Evolutionary conservation across 2,329 filamentous ascomycete genomes (phyloP), one percentile per base, ranked within the genome.

Genomic region (Colletotrichum theobromicola): DNA sequence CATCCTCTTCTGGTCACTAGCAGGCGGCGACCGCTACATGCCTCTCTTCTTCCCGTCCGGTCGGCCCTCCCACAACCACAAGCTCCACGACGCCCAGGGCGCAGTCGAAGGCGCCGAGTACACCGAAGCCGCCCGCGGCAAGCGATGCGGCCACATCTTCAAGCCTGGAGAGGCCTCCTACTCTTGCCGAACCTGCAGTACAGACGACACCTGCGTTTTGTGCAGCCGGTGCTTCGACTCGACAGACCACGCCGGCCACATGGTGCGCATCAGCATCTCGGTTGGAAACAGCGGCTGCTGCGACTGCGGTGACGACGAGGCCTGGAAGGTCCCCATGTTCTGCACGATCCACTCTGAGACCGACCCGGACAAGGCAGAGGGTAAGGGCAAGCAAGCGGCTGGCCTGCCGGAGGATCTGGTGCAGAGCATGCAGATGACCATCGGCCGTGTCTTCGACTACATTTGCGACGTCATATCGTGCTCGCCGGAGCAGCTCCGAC

Each of bases 401-500:
- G 87, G 84, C 7, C 85, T 98, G 63, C 95, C 97, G 0, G 88
- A 91, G 35, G 95, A 98, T 55, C 88, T 98, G 67, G 86, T 94
- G 35, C 88, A 92, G 72, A 94, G 92, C 79, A 95, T 98, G 75
- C 91, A 93, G 70, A 95, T 94, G 89, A 98, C 97, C 1, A 93
- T 99, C 76, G 92, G 94, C 3, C 91, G 95, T 74, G 93, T 93
- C 13, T 90, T 98, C 76, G 97, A 99, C 85, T 99, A 98, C 82
- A 93, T 99, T 76, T 98, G 96, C 85, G 97, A 99, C 86, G 95
- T 99, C 75, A 95, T 98, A 77, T 98, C 97, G 4, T 99, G 97
- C 85, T 97, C 96, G 2, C 97, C 97, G 1, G 97, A 99, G 85
- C 96, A 99, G 84, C 88, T 99, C 63, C 92, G 97, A 53, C 88